Evolutionary conservation across 768 basidiomycete species (phyloP).

Genomic region (Steccherinum ochraceum): DNA sequence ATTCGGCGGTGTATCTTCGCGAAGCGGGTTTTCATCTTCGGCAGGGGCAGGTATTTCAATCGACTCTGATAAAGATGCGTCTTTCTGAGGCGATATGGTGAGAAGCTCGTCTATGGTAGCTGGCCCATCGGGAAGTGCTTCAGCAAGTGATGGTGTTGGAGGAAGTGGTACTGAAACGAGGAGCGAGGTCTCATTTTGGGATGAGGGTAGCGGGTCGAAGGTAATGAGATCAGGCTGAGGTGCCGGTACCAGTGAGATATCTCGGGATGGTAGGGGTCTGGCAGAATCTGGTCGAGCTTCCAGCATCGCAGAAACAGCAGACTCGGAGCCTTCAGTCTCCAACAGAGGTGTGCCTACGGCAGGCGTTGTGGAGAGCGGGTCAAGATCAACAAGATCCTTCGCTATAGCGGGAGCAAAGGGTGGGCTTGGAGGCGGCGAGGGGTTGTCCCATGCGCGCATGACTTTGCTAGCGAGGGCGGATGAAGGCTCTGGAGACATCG

Average conservation of each 20-base stretch:
- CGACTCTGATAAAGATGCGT: no score
- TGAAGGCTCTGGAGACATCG: conserved; percentile 45
- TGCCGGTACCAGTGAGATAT: not conserved
- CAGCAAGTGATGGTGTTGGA: no score
- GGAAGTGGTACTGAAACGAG: no score
- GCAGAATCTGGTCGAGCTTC: not conserved
- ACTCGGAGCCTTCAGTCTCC: not conserved
- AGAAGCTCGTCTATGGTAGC: no score
- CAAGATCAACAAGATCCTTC: conserved; percentile 5
- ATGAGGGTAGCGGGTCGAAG: not conserved
- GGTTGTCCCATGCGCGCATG: conserved; percentile 66
- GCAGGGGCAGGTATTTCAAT: no score
- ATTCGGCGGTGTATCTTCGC: no score
- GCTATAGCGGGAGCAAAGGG: conserved; percentile 10
- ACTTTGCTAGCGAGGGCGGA: conserved; percentile 61
- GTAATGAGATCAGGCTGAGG: conserved; percentile 2
- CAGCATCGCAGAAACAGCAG: not conserved
- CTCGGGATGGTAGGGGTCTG: not conserved
- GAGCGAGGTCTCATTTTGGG: no score
- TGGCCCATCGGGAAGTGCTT: no score
- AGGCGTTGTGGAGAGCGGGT: conserved; percentile 12
- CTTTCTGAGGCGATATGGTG: no score
- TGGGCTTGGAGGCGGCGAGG: conserved; percentile 55
- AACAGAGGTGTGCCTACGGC: not conserved
- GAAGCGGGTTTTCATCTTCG: no score